Evolutionary conservation across 148 eudicot species (phyloP).

Genomic region (Beta vulgaris): DNA sequence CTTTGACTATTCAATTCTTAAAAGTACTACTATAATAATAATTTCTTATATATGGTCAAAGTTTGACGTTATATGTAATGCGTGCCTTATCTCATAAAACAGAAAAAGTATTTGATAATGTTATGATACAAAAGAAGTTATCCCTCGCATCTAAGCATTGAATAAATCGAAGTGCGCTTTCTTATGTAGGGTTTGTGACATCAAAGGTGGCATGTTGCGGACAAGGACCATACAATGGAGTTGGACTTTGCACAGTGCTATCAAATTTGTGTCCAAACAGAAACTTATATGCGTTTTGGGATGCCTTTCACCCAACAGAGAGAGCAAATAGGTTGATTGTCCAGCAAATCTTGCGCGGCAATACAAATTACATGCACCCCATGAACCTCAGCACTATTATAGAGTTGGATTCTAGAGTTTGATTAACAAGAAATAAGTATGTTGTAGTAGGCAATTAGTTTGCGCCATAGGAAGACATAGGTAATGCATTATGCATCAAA

Average conservation of each 20-base stretch:
- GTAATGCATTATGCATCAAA: background rate
- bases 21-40: no score
- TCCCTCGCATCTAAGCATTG: background rate
- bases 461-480: background rate
- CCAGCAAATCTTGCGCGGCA: slow-evolving; percentile 30
- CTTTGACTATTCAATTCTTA: no score
- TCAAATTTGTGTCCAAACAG: slow-evolving; percentile 40
- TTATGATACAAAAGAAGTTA: no score
- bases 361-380: slow-evolving; percentile 37
- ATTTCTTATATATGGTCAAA: no score
- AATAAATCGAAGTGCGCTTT: background rate
- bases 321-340: slow-evolving; percentile 36
- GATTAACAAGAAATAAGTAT: background rate
- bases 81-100: no score
- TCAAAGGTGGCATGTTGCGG: slow-evolving; percentile 50
- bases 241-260: slow-evolving; percentile 36
- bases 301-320: slow-evolving; percentile 44
- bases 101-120: no score
- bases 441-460: background rate
- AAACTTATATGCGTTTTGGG: slow-evolving; percentile 40
- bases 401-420: slow-evolving; percentile 32
- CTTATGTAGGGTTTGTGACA: slow-evolving; percentile 35
- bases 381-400: slow-evolving; percentile 43
- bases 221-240: slow-evolving; percentile 46
- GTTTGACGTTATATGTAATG: no score